Conservation (phyloP, 78 protist genomes). For the slime mould (Dictyostelium discoideum) region DNA sequence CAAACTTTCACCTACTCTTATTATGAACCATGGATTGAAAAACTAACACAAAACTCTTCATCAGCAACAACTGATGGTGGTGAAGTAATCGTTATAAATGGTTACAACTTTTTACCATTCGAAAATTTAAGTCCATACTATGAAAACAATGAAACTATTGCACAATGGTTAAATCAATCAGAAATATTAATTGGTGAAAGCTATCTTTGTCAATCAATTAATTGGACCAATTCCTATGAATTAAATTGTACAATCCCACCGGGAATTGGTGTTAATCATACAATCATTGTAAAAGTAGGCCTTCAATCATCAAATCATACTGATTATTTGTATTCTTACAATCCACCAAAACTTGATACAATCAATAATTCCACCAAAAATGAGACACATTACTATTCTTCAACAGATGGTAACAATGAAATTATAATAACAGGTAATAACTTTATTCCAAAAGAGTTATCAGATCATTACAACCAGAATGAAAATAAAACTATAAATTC, state of each 20-base stretch:
- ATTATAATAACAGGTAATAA: conserved; percentile 16
- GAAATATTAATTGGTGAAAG: not conserved
- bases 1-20: not conserved
- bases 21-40: conserved; percentile 2
- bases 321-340: not conserved
- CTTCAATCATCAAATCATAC: not conserved
- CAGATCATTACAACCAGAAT: not conserved
- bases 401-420: not conserved
- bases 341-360: not conserved
- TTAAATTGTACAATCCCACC: not conserved
- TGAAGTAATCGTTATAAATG: not conserved
- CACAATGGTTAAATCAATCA: not conserved
- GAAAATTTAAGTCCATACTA: not conserved
- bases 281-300: not conserved
- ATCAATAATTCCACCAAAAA: not conserved
- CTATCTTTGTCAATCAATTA: not conserved
- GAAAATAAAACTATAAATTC: not conserved
- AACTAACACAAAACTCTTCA: not conserved
- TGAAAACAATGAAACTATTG: not conserved
- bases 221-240: not conserved
- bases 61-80: not conserved
- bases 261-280: conserved; percentile 35
- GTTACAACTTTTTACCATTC: conserved; percentile 21
- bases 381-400: not conserved
- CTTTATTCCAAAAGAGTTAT: conserved; percentile 34